Conservation (phyloP, 805 yeast genomes). For the Lipomyces kockii region DNA sequence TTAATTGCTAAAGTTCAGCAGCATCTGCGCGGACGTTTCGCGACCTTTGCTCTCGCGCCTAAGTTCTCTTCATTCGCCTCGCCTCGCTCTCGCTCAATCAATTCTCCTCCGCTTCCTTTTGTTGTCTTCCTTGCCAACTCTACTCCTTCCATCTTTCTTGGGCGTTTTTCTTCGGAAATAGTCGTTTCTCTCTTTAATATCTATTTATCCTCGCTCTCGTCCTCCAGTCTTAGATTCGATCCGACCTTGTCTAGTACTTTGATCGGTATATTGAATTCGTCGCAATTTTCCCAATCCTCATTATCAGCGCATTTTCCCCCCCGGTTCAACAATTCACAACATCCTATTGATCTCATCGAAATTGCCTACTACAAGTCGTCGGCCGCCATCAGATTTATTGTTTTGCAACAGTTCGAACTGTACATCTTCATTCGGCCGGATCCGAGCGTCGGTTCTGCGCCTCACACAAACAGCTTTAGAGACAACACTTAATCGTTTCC, state of each 20-base stretch:
- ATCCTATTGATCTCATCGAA: neutral
- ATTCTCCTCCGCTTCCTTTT: conserved; percentile 4
- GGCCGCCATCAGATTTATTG: neutral
- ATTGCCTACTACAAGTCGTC: neutral
- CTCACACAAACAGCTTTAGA: neutral
- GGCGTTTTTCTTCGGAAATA: neutral
- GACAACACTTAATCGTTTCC: neutral
- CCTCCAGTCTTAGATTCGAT: neutral
- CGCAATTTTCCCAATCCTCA: neutral
- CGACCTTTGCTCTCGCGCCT: conserved; percentile 19
- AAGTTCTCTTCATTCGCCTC: conserved; percentile 13
- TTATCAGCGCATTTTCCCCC: neutral
- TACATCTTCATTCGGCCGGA: neutral
- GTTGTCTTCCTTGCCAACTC: conserved; percentile 8
- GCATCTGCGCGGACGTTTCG: neutral
- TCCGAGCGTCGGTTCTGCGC: neutral
- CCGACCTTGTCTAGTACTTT: neutral
- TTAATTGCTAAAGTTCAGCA: conserved; percentile 5
- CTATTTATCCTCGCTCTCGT: neutral
- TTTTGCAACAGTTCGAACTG: neutral
- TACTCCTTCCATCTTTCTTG: conserved; percentile 3
- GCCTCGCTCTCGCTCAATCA: neutral
- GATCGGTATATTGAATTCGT: neutral
- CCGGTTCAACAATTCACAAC: neutral
- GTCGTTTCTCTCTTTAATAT: neutral